Base-by-base conservation (phyloP, 2,329 filamentous ascomycete species). In the Fusarium oligoseptatum region DNA sequence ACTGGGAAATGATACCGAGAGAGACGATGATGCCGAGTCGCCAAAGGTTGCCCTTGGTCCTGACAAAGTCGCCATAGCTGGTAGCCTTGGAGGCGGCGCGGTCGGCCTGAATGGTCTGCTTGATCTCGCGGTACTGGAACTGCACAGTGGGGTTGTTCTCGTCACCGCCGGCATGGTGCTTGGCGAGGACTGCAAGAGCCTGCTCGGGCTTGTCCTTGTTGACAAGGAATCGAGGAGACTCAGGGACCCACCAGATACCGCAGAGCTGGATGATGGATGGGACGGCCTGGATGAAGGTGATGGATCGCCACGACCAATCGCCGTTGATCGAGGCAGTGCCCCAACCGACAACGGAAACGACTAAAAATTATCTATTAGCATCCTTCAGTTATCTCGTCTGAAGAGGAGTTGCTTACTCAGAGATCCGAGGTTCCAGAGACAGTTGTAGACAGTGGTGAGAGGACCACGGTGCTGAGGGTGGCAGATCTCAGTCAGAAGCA, bases 241-340 rank as follows among this genome's bases (percentile, higher is more conserved):
- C 92, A 6, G 92, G 92, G n/a, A 93, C 84, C 82, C 85, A 90
- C 83, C 88, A 93, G 81, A 94, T 91, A 77, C 91, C 91, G n/a
- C 82, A 64, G 45, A 93, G 84, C 83, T 93, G 91, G 65, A 92
- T 84, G 14, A 91, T 72, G 0, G 90, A 91, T 0, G 91, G 91
- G 1, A 90, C 79, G 36, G 88, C 86, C 82, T 93, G 92, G 14
- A 93, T 83, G n/a, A 93, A 84, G 10, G 89, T 90, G 60, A 92
- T 91, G 41, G 89, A 89, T 60, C 91, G 86, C 92, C 92, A 94
- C 3, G 89, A 90, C 91, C 91, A 93, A 76, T 92, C 85, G 72
- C 81, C 88, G 10, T 83, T 78, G 68, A 93, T 88, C 39, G 86
- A 83, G 27, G 88, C 84, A 1, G 91, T 93, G 36, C 89, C 91